These are phyloP conservation scores for Terana coerulea DNA, from an alignment of 768 basidiomycete species.

Conservation along the genomic window DNA sequence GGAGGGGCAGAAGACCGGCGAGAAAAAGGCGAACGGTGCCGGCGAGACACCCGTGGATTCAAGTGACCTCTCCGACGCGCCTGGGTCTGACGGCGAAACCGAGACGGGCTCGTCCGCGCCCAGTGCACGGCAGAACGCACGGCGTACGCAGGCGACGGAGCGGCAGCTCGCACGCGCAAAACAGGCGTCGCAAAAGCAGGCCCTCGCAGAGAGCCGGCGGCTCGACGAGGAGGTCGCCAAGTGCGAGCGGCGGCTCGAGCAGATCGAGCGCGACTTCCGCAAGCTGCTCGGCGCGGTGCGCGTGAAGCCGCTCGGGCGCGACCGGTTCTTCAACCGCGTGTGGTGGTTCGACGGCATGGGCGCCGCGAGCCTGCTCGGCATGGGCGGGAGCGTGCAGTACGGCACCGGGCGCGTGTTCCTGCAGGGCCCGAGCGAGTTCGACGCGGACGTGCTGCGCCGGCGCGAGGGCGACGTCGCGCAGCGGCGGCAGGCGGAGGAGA, in stretches of 20 bases:
- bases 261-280: slow-evolving; percentile 91
- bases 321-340: slow-evolving; percentile 90
- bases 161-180: slow-evolving; percentile 76
- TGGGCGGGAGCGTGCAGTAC: slow-evolving; percentile 76
- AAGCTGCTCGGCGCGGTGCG: slow-evolving; percentile 82
- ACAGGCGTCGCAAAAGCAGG: slow-evolving; percentile 76
- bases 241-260: slow-evolving; percentile 74
- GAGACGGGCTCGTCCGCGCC: slow-evolving; percentile 49
- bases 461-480: slow-evolving; percentile 51
- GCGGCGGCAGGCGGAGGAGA: slow-evolving; percentile 76
- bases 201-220: slow-evolving; percentile 76
- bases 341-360: slow-evolving; percentile 99
- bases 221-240: slow-evolving; percentile 87
- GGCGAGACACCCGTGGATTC: slow-evolving; percentile 62
- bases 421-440: slow-evolving; percentile 86
- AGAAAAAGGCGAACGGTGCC: slow-evolving; percentile 39
- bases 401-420: slow-evolving; percentile 89
- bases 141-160: slow-evolving; percentile 70
- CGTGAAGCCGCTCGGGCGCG: slow-evolving; percentile 84
- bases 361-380: slow-evolving; percentile 71
- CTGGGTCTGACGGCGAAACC: slow-evolving; percentile 55
- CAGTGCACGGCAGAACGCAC: slow-evolving; percentile 30
- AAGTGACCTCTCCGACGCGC: slow-evolving; percentile 72
- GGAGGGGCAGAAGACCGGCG: slow-evolving; percentile 37
- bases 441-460: slow-evolving; percentile 65